These are phyloP conservation scores for Stenogyne calaminthoides DNA, from an alignment of 305 asterid species.

Conservation along the genomic window DNA sequence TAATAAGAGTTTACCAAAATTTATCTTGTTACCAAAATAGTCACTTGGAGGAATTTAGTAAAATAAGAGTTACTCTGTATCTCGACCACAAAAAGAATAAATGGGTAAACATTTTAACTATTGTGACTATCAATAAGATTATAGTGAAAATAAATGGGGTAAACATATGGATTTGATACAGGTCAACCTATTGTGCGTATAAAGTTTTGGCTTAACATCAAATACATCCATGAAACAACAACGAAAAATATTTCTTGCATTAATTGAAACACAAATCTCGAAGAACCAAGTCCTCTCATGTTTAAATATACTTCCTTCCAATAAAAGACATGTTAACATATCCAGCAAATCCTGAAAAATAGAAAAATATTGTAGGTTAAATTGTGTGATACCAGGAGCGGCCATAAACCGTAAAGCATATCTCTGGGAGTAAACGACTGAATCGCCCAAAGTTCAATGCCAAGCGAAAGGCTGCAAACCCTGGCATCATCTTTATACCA, in stretches of 20 bases:
- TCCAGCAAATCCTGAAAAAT: conserved; percentile 23
- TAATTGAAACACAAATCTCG: not conserved
- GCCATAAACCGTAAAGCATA: conserved; percentile 38
- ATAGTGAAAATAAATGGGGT: not conserved
- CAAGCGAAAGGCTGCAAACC: conserved; percentile 44
- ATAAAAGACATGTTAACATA: conserved; percentile 14
- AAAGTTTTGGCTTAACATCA: not conserved
- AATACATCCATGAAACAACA: not conserved
- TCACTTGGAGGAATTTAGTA: no score
- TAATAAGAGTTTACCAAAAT: no score
- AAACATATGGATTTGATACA: conserved; percentile 14
- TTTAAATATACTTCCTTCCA: conserved; percentile 4
- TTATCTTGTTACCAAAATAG: no score
- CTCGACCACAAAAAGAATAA: no score
- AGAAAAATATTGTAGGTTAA: conserved; percentile 24
- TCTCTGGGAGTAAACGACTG: conserved; percentile 33
- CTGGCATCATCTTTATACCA: conserved; percentile 43
- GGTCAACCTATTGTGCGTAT: not conserved
- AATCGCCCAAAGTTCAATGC: conserved; percentile 38
- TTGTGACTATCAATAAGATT: not conserved
- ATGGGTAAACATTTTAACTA: not conserved
- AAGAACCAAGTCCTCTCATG: not conserved
- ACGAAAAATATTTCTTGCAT: not conserved
- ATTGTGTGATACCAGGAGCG: conserved; percentile 40
- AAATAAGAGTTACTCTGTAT: no score